phyloP scores from a whole-genome alignment of 2,329 filamentous ascomycete species.

The Gliomastix tumulicola region DNA sequence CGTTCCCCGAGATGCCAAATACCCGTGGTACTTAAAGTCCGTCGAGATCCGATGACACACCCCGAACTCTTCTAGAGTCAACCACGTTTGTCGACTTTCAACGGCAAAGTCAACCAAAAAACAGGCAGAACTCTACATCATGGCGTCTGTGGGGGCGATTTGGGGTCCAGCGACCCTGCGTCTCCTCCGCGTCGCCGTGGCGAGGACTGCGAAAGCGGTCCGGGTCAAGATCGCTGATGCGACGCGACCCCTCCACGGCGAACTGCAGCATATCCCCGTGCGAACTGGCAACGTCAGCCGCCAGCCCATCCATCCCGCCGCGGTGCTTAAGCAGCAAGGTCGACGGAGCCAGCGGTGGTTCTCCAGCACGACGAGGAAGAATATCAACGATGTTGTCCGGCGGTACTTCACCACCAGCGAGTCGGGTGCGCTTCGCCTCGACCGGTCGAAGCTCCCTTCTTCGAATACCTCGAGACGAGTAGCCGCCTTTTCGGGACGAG shows the following conservation, averaged over 20 bases:
- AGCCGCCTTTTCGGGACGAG: constrained; percentile 60
- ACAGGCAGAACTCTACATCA: too few species aligned
- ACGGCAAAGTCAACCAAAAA: too few species aligned
- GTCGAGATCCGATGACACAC: too few species aligned
- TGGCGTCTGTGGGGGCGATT: constrained; percentile 50
- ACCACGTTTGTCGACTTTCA: too few species aligned
- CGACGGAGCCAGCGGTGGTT: constrained; percentile 34
- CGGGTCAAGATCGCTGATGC: constrained; percentile 40
- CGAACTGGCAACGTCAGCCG: constrained; percentile 29
- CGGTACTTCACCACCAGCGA: constrained; percentile 41
- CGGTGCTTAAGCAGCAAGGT: constrained; percentile 42
- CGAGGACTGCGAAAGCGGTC: constrained; percentile 42
- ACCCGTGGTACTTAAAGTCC: too few species aligned
- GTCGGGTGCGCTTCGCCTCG: constrained; percentile 25
- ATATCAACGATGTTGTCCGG: constrained; percentile 36
- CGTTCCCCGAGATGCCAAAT: too few species aligned
- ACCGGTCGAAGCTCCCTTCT: constrained; percentile 40
- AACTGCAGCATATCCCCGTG: constrained; percentile 38
- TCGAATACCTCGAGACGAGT: constrained; percentile 44
- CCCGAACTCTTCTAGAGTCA: too few species aligned
- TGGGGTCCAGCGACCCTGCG: constrained; percentile 50
- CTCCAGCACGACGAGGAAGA: constrained; percentile 33
- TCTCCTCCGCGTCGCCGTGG: constrained; percentile 44
- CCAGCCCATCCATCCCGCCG: constrained; percentile 47
- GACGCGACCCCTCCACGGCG: constrained; percentile 34